Evolutionary conservation across 2,329 filamentous ascomycete genomes (phyloP).

Genomic region (Gaeumannomyces tritici): DNA sequence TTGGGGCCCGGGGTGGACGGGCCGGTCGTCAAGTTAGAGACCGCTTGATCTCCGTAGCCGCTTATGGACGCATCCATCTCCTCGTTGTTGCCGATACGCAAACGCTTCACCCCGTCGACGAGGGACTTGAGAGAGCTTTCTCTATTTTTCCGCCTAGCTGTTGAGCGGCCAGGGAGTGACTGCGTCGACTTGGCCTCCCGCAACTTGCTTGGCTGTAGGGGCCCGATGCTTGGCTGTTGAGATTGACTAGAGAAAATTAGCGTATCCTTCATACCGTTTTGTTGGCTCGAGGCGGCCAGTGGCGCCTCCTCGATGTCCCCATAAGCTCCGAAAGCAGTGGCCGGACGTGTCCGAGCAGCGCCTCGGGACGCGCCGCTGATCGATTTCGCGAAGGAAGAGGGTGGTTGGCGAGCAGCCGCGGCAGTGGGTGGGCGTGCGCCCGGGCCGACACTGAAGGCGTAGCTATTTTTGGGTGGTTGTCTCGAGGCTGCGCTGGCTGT

Average conservation of each 20-base stretch:
- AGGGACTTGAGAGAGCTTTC: constrained; percentile 31
- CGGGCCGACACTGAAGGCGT: constrained; percentile 48
- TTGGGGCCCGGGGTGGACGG: constrained; percentile 11
- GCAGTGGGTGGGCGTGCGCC: constrained; percentile 34
- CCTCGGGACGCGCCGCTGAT: constrained; percentile 33
- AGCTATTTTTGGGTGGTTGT: constrained; percentile 34
- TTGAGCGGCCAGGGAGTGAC: not conserved
- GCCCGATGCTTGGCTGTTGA: constrained; percentile 1
- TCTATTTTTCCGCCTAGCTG: constrained; percentile 12
- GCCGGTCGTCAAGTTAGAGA: constrained; percentile 17
- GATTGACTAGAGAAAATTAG: constrained; percentile 8
- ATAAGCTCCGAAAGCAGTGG: constrained; percentile 24
- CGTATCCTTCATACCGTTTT: constrained; percentile 28
- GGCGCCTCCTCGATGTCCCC: constrained; percentile 16
- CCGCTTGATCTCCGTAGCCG: constrained; percentile 35
- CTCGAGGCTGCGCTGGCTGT: constrained; percentile 19
- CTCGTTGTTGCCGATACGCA: constrained; percentile 28
- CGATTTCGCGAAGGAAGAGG: constrained; percentile 36
- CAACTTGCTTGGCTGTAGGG: constrained; percentile 11
- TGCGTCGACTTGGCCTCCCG: constrained; percentile 9
- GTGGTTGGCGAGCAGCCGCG: constrained; percentile 39
- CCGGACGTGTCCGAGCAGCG: constrained; percentile 29
- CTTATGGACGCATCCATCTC: constrained; percentile 7
- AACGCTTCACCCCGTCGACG: constrained; percentile 20
- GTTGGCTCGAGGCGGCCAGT: constrained; percentile 12